phyloP scores from a whole-genome alignment of 2,329 filamentous ascomycete genomes.

The Ustulina deusta region DNA sequence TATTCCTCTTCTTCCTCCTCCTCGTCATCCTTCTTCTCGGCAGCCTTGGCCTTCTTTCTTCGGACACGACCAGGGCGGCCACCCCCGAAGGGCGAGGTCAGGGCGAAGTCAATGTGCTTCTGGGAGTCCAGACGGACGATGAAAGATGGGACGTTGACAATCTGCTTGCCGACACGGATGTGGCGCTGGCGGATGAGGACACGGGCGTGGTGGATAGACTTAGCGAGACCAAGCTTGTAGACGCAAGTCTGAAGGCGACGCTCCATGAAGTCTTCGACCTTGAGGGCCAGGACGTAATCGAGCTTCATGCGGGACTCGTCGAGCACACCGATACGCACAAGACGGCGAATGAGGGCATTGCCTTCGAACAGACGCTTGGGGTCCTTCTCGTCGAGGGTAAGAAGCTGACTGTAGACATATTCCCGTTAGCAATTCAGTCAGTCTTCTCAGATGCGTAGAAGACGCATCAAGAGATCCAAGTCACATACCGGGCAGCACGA shows the following conservation, averaged over 20 bases:
- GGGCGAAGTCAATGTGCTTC: conserved; percentile 99
- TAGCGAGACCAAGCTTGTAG: conserved; percentile 99
- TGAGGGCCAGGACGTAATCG: conserved; percentile 99
- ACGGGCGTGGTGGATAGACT: conserved; percentile 99
- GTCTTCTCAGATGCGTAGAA: background rate
- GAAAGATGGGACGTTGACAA: conserved; percentile 99
- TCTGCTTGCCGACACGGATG: conserved; percentile 99
- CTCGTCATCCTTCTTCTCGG: conserved; percentile 83
- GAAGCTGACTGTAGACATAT: conserved; percentile 82
- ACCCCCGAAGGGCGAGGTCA: conserved; percentile 97
- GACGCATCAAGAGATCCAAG: conserved; percentile 3
- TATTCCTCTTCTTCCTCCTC: conserved; percentile 89
- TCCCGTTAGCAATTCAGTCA: conserved; percentile 27
- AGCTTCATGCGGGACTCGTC: conserved; percentile 99
- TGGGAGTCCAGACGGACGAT: conserved; percentile 99
- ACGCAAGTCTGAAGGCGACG: conserved; percentile 99
- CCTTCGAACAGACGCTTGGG: conserved; percentile 99
- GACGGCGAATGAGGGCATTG: conserved; percentile 99
- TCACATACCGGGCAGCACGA: conserved; percentile 97
- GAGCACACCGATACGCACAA: conserved; percentile 99
- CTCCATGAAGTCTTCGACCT: conserved; percentile 99
- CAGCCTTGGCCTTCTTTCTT: conserved; percentile 99
- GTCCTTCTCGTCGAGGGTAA: conserved; percentile 99
- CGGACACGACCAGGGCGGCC: conserved; percentile 96
- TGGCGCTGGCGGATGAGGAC: conserved; percentile 99